Conservation (phyloP, 169 alveolate species). For the Babesia sp. region DNA sequence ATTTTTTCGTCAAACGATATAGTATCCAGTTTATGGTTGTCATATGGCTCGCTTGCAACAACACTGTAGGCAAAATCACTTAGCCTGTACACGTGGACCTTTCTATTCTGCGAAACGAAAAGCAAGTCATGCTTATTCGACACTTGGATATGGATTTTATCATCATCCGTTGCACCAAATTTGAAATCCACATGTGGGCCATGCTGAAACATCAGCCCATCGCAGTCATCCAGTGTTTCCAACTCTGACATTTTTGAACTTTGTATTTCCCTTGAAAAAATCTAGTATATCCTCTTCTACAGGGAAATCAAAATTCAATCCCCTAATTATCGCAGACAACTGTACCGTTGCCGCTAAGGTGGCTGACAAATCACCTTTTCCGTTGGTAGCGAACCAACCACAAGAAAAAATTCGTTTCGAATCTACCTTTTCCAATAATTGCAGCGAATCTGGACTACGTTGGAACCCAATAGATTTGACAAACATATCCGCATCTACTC, state of each 20-base stretch:
- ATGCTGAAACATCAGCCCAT: slow-evolving; percentile 56
- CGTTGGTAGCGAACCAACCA: slow-evolving; percentile 55
- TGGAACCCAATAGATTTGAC: slow-evolving; percentile 52
- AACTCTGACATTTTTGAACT: slow-evolving; percentile 42
- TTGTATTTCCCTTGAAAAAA: neutral
- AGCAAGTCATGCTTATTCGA: slow-evolving; percentile 28
- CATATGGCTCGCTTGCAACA: slow-evolving; percentile 18
- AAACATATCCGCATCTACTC: slow-evolving; percentile 18
- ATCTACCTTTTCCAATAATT: slow-evolving; percentile 19
- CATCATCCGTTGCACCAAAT: neutral
- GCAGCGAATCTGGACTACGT: neutral
- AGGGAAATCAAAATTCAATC: slow-evolving; percentile 19
- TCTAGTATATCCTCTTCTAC: slow-evolving; percentile 8
- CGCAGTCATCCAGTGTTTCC: slow-evolving; percentile 52
- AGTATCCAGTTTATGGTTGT: slow-evolving; percentile 1
- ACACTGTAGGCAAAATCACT: slow-evolving; percentile 6
- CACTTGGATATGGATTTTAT: slow-evolving; percentile 5
- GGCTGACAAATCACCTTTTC: slow-evolving; percentile 47
- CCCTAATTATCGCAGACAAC: slow-evolving; percentile 4
- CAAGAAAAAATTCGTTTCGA: slow-evolving; percentile 29
- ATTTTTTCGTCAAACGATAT: neutral
- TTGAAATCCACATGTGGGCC: slow-evolving; percentile 38
- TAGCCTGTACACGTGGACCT: slow-evolving; percentile 1
- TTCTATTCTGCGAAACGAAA: neutral
- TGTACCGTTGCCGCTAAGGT: slow-evolving; percentile 29